Evolutionary conservation across 108 stramenopile genomes (phyloP).

Genomic region (Schizochytrium sp.): DNA sequence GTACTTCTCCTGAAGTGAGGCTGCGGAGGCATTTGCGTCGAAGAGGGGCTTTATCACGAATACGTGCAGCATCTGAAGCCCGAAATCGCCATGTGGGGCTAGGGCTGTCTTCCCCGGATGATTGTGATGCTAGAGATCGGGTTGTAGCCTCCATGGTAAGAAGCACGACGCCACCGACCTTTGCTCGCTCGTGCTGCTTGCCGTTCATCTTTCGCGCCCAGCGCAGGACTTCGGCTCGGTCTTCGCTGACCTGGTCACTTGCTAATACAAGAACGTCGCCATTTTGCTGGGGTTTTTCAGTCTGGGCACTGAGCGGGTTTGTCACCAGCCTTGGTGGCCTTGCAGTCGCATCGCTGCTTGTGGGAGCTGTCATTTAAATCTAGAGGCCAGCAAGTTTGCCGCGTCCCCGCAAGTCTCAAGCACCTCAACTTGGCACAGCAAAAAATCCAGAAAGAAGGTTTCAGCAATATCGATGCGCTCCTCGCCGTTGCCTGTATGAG

Average conservation of each 20-base stretch:
- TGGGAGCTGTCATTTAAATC: too few species aligned
- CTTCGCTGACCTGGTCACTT: neutral
- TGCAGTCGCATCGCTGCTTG: too few species aligned
- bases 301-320: neutral
- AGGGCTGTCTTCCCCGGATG: neutral
- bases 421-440: too few species aligned
- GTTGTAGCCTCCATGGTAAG: neutral
- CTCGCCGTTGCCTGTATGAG: too few species aligned
- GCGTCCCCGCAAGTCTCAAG: too few species aligned
- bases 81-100: neutral
- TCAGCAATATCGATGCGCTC: too few species aligned
- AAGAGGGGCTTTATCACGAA: neutral
- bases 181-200: slow-evolving; percentile 9
- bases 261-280: slow-evolving; percentile 5
- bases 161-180: slow-evolving; percentile 35
- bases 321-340: neutral
- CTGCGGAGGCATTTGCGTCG: slow-evolving; percentile 15
- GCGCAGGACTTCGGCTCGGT: slow-evolving; percentile 6
- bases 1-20: slow-evolving; percentile 55
- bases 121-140: neutral
- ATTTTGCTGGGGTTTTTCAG: neutral
- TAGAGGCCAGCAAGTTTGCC: too few species aligned
- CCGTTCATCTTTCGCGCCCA: slow-evolving; percentile 49
- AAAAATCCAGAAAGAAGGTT: too few species aligned
- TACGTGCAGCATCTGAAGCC: neutral